Base-by-base conservation (phyloP, 2,329 filamentous ascomycete genomes). In the Alternaria incomplexa region DNA sequence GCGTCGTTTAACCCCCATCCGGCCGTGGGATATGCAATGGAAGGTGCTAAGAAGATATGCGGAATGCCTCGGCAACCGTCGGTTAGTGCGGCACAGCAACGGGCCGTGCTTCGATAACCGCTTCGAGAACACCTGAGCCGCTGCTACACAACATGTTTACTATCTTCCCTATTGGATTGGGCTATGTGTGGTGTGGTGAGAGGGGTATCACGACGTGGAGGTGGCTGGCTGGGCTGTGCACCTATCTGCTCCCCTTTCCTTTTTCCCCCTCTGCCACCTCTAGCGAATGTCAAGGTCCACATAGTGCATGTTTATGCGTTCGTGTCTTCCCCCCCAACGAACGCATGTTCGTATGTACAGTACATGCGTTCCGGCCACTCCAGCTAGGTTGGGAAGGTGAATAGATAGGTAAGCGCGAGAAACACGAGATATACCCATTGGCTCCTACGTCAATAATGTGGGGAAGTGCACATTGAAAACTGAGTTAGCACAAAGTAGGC, bases 21-120 rank as follows among this genome's bases (percentile, higher is more conserved):
- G 44, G 58, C 53, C 66, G 68, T 73, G 70, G 64, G 71, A 64
- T 66, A 72, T 69, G 64, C 68, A 65, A 65, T 70, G 55, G 68
- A 71, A 72, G 66, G 63, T 69, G 53, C 40, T 45, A 36, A 63
- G 61, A 68, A 69, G 61, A 51, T 13, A 25, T 51, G 62, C 69
- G 65, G 72, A 67, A 68, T 69, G 54, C 52, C 56, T 59, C 70
- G 72, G 70, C 56, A 72, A 69, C 30, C 40, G 10, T 53, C 62
- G 62, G 62, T 25, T 55, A 26, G 30, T 46, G 63, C 63, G 58
- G 65, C 56, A 53, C 47, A 56, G 51, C 22, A 48, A 40, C 57
- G 57, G 57, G 15, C 30, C 22, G 43, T 40, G 20, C 53, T 50
- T 61, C 52, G 32, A 57, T 45, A 28, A 11, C 10, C n/a, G 36